phyloP scores from a whole-genome alignment of 208 protist species.

The Trypanosoma platydactyli region DNA sequence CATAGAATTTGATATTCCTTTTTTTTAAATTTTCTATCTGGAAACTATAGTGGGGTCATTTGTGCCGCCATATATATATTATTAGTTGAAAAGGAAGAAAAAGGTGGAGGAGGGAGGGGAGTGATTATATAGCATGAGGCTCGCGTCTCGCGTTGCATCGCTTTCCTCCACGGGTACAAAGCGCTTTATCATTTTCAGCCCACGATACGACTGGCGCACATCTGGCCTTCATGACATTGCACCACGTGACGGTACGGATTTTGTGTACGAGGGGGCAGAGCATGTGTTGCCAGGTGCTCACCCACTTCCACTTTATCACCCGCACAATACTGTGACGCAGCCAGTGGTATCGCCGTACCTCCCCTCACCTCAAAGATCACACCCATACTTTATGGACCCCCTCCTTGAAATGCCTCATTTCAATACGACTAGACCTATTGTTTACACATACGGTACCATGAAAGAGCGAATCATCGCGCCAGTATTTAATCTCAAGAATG shows the following conservation, averaged over 20 bases:
- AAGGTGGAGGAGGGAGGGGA: too few species aligned
- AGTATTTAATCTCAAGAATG: conserved; percentile 75
- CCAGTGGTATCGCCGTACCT: conserved; percentile 84
- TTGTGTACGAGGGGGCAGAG: conserved; percentile 62
- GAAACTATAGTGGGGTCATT: too few species aligned
- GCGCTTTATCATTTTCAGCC: conserved; percentile 48
- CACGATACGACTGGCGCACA: conserved; percentile 65
- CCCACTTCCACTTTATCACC: conserved; percentile 75
- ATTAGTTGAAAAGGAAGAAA: too few species aligned
- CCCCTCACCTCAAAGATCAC: conserved; percentile 78
- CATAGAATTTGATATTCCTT: neutral
- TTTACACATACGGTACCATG: conserved; percentile 83
- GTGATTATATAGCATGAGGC: conserved; percentile 11
- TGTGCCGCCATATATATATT: neutral
- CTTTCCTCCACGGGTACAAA: neutral
- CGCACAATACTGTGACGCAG: conserved; percentile 74
- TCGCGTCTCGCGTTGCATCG: neutral
- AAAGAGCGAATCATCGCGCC: conserved; percentile 88
- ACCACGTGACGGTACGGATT: conserved; percentile 76
- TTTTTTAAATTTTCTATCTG: neutral
- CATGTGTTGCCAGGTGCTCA: conserved; percentile 83
- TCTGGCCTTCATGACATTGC: conserved; percentile 86
- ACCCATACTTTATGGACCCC: conserved; percentile 87
- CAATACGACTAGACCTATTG: conserved; percentile 63
- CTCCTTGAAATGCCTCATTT: conserved; percentile 87